Evolutionary conservation across 352 stramenopile species (phyloP), one percentile per base, ranked within the genome.

Genomic region (Phytophthora pistaciae): DNA sequence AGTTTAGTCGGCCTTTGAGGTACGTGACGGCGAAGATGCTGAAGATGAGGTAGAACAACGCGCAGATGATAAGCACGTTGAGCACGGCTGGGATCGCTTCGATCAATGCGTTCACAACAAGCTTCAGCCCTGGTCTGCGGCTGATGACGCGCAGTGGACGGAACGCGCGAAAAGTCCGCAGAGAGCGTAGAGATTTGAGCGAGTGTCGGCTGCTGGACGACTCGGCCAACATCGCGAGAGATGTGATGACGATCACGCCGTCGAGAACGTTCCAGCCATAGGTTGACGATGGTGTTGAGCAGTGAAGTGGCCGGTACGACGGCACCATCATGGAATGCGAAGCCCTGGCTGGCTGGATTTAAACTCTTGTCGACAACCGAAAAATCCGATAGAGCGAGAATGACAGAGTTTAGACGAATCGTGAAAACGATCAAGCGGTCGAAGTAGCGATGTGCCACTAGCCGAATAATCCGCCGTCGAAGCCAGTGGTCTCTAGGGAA

Each of bases 31-130:
- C 88, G 56, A 99, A 84, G 56, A 99, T 98, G 64, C 92, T 96
- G 82, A 99, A 99, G 38, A 98, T 96, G 44, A 99, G 81, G 58
- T 97, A 98, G 76, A 98, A 97, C 0, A 99, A 75, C 18, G 90
- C 74, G 58, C 92, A 98, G 5, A 99, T 74, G 59, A 98, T 81
- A 1, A 96, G 64, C 1, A 98, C 88, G 67, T 98, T 98, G 9
- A 93, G 64, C 3, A 98, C 91, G 5, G 77, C 79, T 1, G 91
- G 93, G 25, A 98, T 96, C 13, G 90, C 88, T 46, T 92, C 81
- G 29, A 98, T 84, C 14, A 98, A 74, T 0, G 92, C 82, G 27
- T 97, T 97, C 11, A 99, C 92, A 0, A 98, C 92, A 7, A 98
- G 77, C 52, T 93, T 93, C 1, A 98, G 77, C 0, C 91, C 92